Percentiles rank a stretch among this genome's conserved stretches.
phyloP scores from a whole-genome alignment of 108 stramenopile genomes.

The Nitzschia palea region DNA sequence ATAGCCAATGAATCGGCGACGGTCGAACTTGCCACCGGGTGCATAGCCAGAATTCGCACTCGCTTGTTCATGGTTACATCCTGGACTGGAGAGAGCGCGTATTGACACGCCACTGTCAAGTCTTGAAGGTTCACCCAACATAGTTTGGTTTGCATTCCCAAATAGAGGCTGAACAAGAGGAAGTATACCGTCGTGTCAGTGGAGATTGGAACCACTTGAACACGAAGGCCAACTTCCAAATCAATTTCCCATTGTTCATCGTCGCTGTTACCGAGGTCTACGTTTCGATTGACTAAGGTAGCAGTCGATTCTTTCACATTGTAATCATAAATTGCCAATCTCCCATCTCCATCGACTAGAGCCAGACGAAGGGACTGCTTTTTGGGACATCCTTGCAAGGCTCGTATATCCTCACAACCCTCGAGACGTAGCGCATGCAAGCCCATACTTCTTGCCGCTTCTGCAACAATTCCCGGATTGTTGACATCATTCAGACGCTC shows the following conservation, averaged over 20 bases:
- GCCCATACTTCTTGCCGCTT: constrained; percentile 52
- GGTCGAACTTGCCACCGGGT: constrained; percentile 8
- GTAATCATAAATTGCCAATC: constrained; percentile 46
- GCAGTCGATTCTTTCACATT: constrained; percentile 15
- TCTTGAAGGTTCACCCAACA: constrained; percentile 25
- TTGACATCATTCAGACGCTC: constrained; percentile 45
- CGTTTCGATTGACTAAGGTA: constrained; percentile 29
- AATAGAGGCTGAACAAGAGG: constrained; percentile 3
- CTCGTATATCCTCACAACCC: constrained; percentile 11
- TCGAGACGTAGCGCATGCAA: constrained; percentile 38
- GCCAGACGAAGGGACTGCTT: constrained; percentile 41
- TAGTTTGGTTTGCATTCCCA: constrained; percentile 2
- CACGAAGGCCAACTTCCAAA: constrained; percentile 16
- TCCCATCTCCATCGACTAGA: constrained; percentile 18
- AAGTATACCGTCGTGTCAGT: background rate
- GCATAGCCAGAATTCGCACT: constrained; percentile 15
- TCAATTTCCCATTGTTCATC: constrained; percentile 20
- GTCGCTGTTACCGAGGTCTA: background rate
- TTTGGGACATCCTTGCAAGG: constrained; percentile 1
- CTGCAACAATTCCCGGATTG: constrained; percentile 33
- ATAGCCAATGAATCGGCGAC: constrained; percentile 10
- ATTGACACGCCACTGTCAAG: constrained; percentile 17
- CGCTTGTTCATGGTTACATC: background rate
- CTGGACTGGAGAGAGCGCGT: constrained; percentile 11
- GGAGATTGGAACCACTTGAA: constrained; percentile 3